A percentile compares a stretch with the other conserved stretches of the same genome.
phyloP scores from a whole-genome alignment of 1,284 basidiomycete genomes.

The Boletus hoseneyae region DNA sequence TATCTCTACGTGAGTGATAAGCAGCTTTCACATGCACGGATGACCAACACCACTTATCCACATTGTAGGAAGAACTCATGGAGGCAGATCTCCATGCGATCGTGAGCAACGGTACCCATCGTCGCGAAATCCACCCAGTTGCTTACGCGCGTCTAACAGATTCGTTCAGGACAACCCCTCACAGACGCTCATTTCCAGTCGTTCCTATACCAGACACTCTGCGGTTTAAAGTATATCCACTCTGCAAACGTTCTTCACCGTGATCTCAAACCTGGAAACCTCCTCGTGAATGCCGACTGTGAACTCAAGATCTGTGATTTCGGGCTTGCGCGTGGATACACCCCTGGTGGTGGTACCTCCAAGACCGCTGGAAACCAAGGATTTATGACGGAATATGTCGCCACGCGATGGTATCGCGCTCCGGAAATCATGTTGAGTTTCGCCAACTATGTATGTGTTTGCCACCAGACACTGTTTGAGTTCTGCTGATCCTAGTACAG shows the following conservation, averaged over 20 bases:
- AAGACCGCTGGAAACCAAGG: slow-evolving; percentile 80
- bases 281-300: slow-evolving; percentile 98
- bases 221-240: slow-evolving; percentile 98
- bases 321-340: slow-evolving; percentile 94
- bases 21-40: background rate
- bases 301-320: slow-evolving; percentile 99
- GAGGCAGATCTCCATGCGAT: slow-evolving; percentile 99
- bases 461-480: background rate
- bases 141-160: slow-evolving; percentile 46
- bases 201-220: slow-evolving; percentile 98
- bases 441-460: slow-evolving; percentile 79
- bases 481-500: slow-evolving; percentile 35
- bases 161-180: slow-evolving; percentile 95
- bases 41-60: slow-evolving; percentile 1
- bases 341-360: slow-evolving; percentile 68
- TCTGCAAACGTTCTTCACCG: slow-evolving; percentile 97
- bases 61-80: slow-evolving; percentile 88
- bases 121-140: background rate
- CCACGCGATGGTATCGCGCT: slow-evolving; percentile 96
- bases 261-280: slow-evolving; percentile 95
- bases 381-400: slow-evolving; percentile 99
- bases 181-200: slow-evolving; percentile 99
- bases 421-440: slow-evolving; percentile 98
- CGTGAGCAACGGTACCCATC: slow-evolving; percentile 40
- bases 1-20: slow-evolving; percentile 76